Evolutionary conservation across 768 basidiomycete genomes (phyloP).

Genomic region (Lactarius pseudohatsudake): DNA sequence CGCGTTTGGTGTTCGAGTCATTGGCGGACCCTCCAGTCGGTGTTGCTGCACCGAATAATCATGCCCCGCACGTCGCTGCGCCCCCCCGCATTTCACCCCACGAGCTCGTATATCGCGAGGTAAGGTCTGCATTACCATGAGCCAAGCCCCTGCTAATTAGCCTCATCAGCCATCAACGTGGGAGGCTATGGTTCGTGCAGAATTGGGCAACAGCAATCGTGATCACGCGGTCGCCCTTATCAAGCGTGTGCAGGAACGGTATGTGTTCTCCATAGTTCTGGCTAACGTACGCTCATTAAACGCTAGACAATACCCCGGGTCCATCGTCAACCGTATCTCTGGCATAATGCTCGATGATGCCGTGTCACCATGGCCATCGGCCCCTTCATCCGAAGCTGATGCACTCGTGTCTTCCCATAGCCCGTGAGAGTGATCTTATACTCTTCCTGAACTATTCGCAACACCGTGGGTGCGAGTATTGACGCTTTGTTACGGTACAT

Average conservation of each 20-base stretch:
- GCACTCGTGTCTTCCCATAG: constrained; percentile 11
- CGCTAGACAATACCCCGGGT: constrained; percentile 68
- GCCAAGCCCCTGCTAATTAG: constrained; percentile 3
- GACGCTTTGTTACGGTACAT: constrained; percentile 4
- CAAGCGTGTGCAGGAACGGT: constrained; percentile 72
- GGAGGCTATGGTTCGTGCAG: constrained; percentile 94
- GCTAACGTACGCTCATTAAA: constrained; percentile 23
- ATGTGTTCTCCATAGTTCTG: constrained; percentile 28
- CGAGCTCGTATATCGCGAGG: constrained; percentile 81
- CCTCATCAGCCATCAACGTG: constrained; percentile 76
- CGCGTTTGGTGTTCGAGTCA: constrained; percentile 76
- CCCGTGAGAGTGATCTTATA: constrained; percentile 10
- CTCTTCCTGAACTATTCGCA: not conserved
- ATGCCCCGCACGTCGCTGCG: constrained; percentile 59
- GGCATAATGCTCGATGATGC: constrained; percentile 78
- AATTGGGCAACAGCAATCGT: constrained; percentile 75
- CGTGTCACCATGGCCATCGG: constrained; percentile 44
- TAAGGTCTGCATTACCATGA: constrained; percentile 38
- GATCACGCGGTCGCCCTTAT: constrained; percentile 68
- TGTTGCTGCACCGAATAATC: constrained; percentile 87
- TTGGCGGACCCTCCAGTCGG: constrained; percentile 80
- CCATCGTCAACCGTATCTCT: constrained; percentile 76
- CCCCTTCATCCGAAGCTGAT: constrained; percentile 20
- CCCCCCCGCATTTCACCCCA: constrained; percentile 40
- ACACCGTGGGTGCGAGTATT: not conserved